These are phyloP conservation scores for Trypanosoma brucei DNA, from an alignment of 208 protist species.

Conservation along the genomic window DNA sequence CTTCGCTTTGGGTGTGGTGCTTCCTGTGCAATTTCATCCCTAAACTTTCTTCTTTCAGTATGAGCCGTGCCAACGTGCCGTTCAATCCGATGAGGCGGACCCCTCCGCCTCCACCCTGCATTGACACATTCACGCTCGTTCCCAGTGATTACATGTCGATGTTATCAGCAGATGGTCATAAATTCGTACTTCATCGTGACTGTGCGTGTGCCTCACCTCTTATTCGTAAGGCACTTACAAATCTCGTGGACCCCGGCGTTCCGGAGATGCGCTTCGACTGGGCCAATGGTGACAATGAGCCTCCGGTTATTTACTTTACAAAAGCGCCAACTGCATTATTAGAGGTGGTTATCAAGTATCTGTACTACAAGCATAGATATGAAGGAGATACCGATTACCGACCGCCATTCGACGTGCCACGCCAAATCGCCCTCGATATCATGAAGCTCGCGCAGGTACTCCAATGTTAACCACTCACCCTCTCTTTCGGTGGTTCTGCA, in stretches of 20 bases:
- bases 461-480: constrained; percentile 40
- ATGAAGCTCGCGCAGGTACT: constrained; percentile 71
- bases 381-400: constrained; percentile 49
- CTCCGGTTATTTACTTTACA: constrained; percentile 48
- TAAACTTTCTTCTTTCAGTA: not conserved
- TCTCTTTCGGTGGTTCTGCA: not conserved
- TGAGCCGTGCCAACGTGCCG: constrained; percentile 45
- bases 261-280: constrained; percentile 35
- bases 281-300: not conserved
- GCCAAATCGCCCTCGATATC: constrained; percentile 53
- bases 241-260: constrained; percentile 28
- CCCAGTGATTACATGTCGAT: constrained; percentile 55
- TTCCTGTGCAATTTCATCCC: not conserved
- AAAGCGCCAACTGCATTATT: constrained; percentile 33
- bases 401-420: constrained; percentile 55
- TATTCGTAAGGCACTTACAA: constrained; percentile 47
- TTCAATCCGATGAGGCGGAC: constrained; percentile 89
- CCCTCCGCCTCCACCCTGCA: constrained; percentile 70
- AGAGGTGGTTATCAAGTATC: constrained; percentile 66
- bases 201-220: constrained; percentile 58
- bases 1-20: no score
- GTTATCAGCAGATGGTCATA: constrained; percentile 29
- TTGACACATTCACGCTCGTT: constrained; percentile 59
- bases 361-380: constrained; percentile 85
- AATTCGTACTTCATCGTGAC: constrained; percentile 50